These are phyloP conservation scores for Chrysoporthe deuterocubensis DNA, from an alignment of 2,329 filamentous ascomycete genomes.

Conservation along the genomic window DNA sequence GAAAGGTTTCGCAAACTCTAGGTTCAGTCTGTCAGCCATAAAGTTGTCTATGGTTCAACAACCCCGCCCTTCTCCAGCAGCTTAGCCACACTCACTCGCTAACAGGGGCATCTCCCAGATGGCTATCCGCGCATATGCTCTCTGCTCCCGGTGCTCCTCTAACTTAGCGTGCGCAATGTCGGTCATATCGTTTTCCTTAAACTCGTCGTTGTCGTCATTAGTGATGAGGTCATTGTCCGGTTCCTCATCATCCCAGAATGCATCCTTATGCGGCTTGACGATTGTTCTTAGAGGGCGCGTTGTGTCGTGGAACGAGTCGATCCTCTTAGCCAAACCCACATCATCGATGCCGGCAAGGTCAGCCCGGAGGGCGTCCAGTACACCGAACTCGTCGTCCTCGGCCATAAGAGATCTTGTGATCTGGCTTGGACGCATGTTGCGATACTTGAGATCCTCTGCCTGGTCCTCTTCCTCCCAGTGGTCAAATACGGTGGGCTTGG, in stretches of 20 bases:
- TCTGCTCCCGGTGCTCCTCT: constrained; percentile 83
- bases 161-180: constrained; percentile 83
- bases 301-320: constrained; percentile 21
- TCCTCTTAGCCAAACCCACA: constrained; percentile 29
- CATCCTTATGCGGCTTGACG: constrained; percentile 37
- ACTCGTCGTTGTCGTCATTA: constrained; percentile 60
- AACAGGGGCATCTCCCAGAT: constrained; percentile 97
- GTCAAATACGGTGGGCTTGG: constrained; percentile 24
- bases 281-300: constrained; percentile 32
- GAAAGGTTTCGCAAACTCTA: constrained; percentile 86
- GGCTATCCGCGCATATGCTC: constrained; percentile 83
- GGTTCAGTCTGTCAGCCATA: constrained; percentile 43
- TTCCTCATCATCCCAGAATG: constrained; percentile 57
- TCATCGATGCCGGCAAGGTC: constrained; percentile 27
- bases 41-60: neutral
- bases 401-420: constrained; percentile 17
- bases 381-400: constrained; percentile 18
- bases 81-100: constrained; percentile 65
- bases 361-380: constrained; percentile 14
- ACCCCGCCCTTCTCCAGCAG: neutral
- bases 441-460: constrained; percentile 22
- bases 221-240: constrained; percentile 50
- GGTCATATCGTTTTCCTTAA: constrained; percentile 83
- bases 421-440: constrained; percentile 24
- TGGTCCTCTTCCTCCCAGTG: constrained; percentile 33